phyloP scores from a whole-genome alignment of 2,329 filamentous ascomycete genomes.

The Penicillium sp. region DNA sequence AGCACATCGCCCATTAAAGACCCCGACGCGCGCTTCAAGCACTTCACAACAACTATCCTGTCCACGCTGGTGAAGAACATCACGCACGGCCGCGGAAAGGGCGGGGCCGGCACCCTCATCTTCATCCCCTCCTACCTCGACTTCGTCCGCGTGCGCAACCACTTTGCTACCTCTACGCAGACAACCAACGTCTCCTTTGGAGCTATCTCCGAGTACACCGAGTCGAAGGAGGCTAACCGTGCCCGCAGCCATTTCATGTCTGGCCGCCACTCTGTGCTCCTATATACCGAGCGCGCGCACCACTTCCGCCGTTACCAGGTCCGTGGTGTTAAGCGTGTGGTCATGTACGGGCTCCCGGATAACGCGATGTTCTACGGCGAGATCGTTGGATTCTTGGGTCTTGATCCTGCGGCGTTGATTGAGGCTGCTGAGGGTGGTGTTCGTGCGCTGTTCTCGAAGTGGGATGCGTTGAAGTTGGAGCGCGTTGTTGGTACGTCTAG shows the following conservation, averaged over 20 bases:
- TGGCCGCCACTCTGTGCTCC: slow-evolving; percentile 69
- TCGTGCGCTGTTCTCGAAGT: slow-evolving; percentile 67
- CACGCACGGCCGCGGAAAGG: slow-evolving; percentile 31
- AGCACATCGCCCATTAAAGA: slow-evolving; percentile 61
- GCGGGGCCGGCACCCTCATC: slow-evolving; percentile 64
- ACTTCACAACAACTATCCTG: slow-evolving; percentile 74
- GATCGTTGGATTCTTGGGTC: slow-evolving; percentile 35
- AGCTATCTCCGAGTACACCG: slow-evolving; percentile 78
- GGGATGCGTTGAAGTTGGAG: slow-evolving; percentile 82
- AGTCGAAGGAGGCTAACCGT: slow-evolving; percentile 66
- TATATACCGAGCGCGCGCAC: slow-evolving; percentile 93
- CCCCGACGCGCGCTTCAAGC: slow-evolving; percentile 80
- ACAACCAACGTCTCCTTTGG: slow-evolving; percentile 61
- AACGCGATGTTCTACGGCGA: slow-evolving; percentile 54
- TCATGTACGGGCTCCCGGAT: slow-evolving; percentile 84
- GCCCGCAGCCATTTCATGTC: slow-evolving; percentile 79
- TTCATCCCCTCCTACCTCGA: slow-evolving; percentile 92
- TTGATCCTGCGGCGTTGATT: slow-evolving; percentile 45
- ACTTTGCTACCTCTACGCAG: slow-evolving; percentile 63
- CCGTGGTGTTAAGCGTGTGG: slow-evolving; percentile 69
- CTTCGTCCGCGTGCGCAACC: slow-evolving; percentile 86
- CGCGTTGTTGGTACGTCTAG: slow-evolving; percentile 73
- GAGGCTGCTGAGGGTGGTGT: slow-evolving; percentile 49
- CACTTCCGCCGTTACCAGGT: slow-evolving; percentile 87
- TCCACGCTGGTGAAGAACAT: slow-evolving; percentile 61